Base-by-base conservation (phyloP, 2,329 filamentous ascomycete species). In the Septoria petroselini region DNA sequence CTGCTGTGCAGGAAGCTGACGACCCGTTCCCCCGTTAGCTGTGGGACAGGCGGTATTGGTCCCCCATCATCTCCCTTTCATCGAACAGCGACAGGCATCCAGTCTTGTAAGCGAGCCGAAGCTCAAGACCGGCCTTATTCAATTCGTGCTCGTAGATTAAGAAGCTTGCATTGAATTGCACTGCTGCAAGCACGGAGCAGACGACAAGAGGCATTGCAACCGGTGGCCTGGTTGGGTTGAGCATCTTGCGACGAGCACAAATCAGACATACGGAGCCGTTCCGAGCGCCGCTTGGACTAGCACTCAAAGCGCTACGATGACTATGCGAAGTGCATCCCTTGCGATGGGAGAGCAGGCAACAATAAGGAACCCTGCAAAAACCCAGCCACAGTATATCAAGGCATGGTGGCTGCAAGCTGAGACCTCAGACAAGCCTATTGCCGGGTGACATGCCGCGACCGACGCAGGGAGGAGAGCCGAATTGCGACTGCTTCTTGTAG, bases 41-140 rank as follows among this genome's bases (percentile, higher is more conserved):
- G 33, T 37, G 7, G 33, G 33, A 8, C 7, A 37, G 7, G 15
- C 33, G 15, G 15, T 37, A 7, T 14, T 37, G 7, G 6, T 14
- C 33, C n/a, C 33, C 15, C 33, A 37, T 37, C 33, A 37, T 37
- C 33, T 37, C 33, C 15, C n/a, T 37, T 37, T 14, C 15, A 37
- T 8, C 15, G 7, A 37, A 37, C 9, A 14, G 14, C 33, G 33
- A 37, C 33, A 37, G 33, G 33, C 33, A 37, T 37, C 33, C 33
- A 37, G 33, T 14, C 14, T 37, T 15, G 33, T 8, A 37, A 37
- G 33, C 33, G 33, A 37, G 33, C 33, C 15, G 33, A 14, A 37
- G 33, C 7, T 14, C 7, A 14, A 7, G 33, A 37, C 15, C 33
- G 33, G 15, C 33, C 33, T 14, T 7, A 37, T 37, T 14, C 33